Evolutionary conservation across 257 asterid species (phyloP).

Genomic region (Vinca minor): DNA sequence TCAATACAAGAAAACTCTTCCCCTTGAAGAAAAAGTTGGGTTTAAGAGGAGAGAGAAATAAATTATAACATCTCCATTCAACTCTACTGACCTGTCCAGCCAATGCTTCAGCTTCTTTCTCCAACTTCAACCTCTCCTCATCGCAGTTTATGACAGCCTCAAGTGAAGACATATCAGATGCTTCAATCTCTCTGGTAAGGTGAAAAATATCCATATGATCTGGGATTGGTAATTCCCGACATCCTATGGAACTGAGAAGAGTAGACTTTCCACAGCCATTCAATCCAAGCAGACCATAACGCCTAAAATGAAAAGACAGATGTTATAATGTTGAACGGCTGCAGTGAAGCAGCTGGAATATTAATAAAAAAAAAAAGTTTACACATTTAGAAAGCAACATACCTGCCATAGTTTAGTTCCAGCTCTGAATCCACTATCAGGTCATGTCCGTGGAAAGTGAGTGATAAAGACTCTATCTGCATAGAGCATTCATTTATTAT

Average conservation of each 20-base stretch:
- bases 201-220: slow-evolving; percentile 98
- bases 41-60: background rate
- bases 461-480: slow-evolving; percentile 95
- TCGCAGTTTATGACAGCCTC: slow-evolving; percentile 93
- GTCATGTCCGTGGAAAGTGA: slow-evolving; percentile 96
- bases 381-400: slow-evolving; percentile 4
- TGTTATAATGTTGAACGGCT: slow-evolving; percentile 3
- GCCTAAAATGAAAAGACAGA: slow-evolving; percentile 35
- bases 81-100: slow-evolving; percentile 51
- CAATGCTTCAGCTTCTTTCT: slow-evolving; percentile 78
- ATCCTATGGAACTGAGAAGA: slow-evolving; percentile 84
- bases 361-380: background rate
- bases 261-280: slow-evolving; percentile 98
- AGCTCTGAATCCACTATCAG: slow-evolving; percentile 89
- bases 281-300: slow-evolving; percentile 94
- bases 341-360: background rate
- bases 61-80: background rate
- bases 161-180: slow-evolving; percentile 93
- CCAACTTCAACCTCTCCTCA: slow-evolving; percentile 79
- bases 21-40: too few relatives aligned
- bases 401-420: slow-evolving; percentile 96
- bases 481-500: background rate
- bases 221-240: slow-evolving; percentile 91
- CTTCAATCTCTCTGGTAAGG: slow-evolving; percentile 84
- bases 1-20: background rate